Percentiles rank a stretch among this genome's conserved stretches.
Evolutionary conservation across 1,139 yeast genomes (phyloP).

Genomic region (Saccharomyces hybrid): DNA sequence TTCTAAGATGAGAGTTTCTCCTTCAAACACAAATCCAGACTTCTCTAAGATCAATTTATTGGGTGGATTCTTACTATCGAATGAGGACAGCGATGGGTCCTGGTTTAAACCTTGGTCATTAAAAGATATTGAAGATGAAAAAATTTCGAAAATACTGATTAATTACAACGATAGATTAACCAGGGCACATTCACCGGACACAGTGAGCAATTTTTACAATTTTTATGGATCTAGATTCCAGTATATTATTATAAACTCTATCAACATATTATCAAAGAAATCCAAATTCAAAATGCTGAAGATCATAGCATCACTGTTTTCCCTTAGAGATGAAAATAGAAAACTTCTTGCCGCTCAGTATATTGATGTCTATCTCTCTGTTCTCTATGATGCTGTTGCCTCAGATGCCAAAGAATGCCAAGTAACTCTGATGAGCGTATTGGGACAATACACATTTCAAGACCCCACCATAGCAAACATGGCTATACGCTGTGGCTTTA

Average conservation of each 20-base stretch:
- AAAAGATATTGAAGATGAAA: slow-evolving; percentile 16
- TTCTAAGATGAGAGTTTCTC: slow-evolving; percentile 9
- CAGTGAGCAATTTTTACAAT: slow-evolving; percentile 30
- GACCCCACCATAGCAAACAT: slow-evolving; percentile 73
- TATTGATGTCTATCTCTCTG: slow-evolving; percentile 70
- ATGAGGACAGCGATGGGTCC: slow-evolving; percentile 16
- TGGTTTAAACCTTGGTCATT: slow-evolving; percentile 29
- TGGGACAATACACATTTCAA: slow-evolving; percentile 84
- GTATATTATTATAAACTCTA: slow-evolving; percentile 42
- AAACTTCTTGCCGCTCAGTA: slow-evolving; percentile 65
- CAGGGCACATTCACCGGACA: slow-evolving; percentile 27
- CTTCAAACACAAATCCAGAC: slow-evolving; percentile 12
- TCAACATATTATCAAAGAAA: slow-evolving; percentile 59
- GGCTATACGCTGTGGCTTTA: slow-evolving; percentile 53
- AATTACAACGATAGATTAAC: slow-evolving; percentile 40
- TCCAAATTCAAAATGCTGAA: slow-evolving; percentile 58
- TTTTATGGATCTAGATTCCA: slow-evolving; percentile 70
- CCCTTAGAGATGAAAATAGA: slow-evolving; percentile 57
- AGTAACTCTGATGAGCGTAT: slow-evolving; percentile 58
- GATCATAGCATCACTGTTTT: slow-evolving; percentile 59
- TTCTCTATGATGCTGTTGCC: slow-evolving; percentile 60
- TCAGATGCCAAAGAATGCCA: slow-evolving; percentile 76
- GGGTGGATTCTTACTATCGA: slow-evolving; percentile 25
- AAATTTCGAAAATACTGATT: slow-evolving; percentile 39
- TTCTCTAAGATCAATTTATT: slow-evolving; percentile 20